Conservation (phyloP, 192 early-diverging fungal species). For the Jimgerdemannia lactiflua region DNA sequence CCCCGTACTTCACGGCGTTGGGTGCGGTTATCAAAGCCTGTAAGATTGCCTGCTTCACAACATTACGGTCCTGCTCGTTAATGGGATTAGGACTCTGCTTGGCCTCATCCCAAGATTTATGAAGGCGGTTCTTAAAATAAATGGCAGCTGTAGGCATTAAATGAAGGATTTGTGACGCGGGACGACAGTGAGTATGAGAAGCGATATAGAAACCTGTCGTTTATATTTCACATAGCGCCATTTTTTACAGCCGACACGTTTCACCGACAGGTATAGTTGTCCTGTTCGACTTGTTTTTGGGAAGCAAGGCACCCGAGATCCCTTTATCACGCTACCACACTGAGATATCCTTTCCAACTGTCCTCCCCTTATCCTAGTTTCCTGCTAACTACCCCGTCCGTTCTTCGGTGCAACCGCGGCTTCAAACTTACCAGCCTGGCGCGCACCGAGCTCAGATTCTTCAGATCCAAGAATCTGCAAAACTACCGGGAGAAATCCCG, state of each 20-base stretch:
- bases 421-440: slow-evolving; percentile 49
- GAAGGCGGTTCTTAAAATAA: slow-evolving; percentile 88
- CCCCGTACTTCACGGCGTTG: slow-evolving; percentile 64
- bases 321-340: slow-evolving; percentile 1
- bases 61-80: slow-evolving; percentile 64
- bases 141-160: slow-evolving; percentile 53
- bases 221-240: slow-evolving; percentile 28
- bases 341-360: too few relatives aligned
- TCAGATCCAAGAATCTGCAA: slow-evolving; percentile 57
- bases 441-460: slow-evolving; percentile 46
- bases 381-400: slow-evolving; percentile 13
- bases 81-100: slow-evolving; percentile 39
- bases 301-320: slow-evolving; percentile 16
- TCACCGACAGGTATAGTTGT: slow-evolving; percentile 23
- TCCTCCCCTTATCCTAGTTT: slow-evolving; percentile 22
- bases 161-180: slow-evolving; percentile 31
- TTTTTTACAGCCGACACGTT: slow-evolving; percentile 33
- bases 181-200: slow-evolving; percentile 28
- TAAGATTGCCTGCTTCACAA: slow-evolving; percentile 74
- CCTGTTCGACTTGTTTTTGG: background rate
- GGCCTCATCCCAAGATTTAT: slow-evolving; percentile 62
- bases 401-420: background rate
- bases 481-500: slow-evolving; percentile 47
- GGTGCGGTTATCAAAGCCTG: slow-evolving; percentile 68
- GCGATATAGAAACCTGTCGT: slow-evolving; percentile 22